These are phyloP conservation scores for Spathaspora hagerdaliae DNA, from an alignment of 805 yeast genomes.

Conservation along the genomic window DNA sequence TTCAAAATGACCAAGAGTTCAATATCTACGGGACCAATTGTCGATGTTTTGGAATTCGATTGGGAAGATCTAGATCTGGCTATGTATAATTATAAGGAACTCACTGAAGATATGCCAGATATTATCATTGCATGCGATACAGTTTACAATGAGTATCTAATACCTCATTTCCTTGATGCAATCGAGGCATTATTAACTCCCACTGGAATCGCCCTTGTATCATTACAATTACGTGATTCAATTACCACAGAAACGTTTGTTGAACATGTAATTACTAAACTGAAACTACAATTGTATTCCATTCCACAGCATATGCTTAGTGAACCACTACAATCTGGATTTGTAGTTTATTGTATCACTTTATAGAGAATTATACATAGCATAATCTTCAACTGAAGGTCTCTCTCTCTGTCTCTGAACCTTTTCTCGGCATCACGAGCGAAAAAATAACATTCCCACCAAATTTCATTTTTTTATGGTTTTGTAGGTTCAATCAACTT, in stretches of 20 bases:
- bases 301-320: conserved; percentile 30
- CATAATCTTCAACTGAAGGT: too few relatives aligned
- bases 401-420: too few relatives aligned
- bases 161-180: conserved; percentile 46
- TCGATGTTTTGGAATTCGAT: conserved; percentile 53
- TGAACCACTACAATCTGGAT: conserved; percentile 36
- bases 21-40: conserved; percentile 6
- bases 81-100: conserved; percentile 12
- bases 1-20: not conserved
- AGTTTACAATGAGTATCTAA: conserved; percentile 58
- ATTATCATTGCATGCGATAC: conserved; percentile 61
- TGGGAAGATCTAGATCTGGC: conserved; percentile 54
- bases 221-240: conserved; percentile 52
- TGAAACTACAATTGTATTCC: conserved; percentile 27
- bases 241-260: conserved; percentile 47
- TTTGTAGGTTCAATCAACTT: too few relatives aligned
- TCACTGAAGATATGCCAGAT: conserved; percentile 29
- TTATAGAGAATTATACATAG: not conserved
- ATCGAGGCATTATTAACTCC: conserved; percentile 26
- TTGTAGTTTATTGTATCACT: conserved; percentile 38
- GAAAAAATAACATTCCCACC: too few relatives aligned
- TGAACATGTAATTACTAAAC: conserved; percentile 20
- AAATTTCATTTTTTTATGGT: too few relatives aligned
- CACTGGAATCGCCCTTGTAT: conserved; percentile 34
- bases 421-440: too few relatives aligned